Conservation (phyloP, 2,329 filamentous ascomycete genomes). For the Ophiocordyceps australis region DNA sequence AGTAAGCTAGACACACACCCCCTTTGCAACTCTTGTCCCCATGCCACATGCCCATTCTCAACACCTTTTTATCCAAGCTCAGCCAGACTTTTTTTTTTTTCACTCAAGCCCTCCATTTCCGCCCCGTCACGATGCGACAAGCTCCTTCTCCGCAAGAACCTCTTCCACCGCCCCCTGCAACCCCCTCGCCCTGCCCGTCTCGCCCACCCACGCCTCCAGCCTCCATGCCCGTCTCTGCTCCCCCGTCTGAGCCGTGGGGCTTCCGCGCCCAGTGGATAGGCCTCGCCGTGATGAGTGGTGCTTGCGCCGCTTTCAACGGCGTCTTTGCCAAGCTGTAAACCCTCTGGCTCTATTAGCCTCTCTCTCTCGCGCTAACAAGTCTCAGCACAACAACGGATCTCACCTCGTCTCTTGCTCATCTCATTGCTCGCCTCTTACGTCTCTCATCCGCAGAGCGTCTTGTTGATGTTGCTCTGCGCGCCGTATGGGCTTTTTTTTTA, state of each 20-base stretch:
- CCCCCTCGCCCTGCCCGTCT: background rate
- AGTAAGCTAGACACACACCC: no score
- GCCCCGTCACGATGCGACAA: no score
- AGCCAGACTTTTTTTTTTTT: no score
- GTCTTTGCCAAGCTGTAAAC: constrained; percentile 68
- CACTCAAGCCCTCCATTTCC: no score
- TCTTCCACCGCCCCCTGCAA: background rate
- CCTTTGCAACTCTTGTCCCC: no score
- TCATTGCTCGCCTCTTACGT: constrained; percentile 23
- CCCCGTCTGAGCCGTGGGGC: no score
- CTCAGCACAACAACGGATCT: constrained; percentile 36
- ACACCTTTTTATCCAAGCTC: no score
- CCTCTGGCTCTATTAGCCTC: no score
- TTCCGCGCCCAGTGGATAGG: constrained; percentile 39
- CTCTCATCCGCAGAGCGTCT: constrained; percentile 19
- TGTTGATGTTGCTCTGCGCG: constrained; percentile 29
- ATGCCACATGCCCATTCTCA: no score
- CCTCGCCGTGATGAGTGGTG: constrained; percentile 55
- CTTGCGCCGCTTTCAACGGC: constrained; percentile 65
- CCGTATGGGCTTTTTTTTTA: no score
- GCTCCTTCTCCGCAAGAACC: no score
- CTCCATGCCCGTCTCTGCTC: no score
- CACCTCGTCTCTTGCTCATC: constrained; percentile 27
- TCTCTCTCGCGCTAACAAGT: background rate
- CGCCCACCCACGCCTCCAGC: background rate